Base-by-base conservation (phyloP, 768 basidiomycete genomes). In the Gymnopilus dilepis region DNA sequence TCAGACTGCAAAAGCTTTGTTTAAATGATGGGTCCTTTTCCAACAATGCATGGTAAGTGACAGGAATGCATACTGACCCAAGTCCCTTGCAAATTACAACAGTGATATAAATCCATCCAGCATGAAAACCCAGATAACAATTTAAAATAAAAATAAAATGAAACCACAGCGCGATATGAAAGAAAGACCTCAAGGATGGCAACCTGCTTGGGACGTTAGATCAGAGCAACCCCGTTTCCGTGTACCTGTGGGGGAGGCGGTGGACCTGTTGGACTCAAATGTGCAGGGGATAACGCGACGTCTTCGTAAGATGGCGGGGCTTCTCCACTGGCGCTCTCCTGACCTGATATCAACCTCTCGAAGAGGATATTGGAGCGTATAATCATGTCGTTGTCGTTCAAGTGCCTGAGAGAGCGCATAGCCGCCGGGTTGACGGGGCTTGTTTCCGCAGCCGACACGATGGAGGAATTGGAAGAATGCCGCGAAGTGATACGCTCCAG, bases 341-440 rank as follows among this genome's bases (percentile, higher is more conserved):
- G 87, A 22, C 96, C 95, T 11, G 90, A 84, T 38, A 97, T 82
- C 19, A 97, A 82, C 24, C 89, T 82, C 70, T 94, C 95, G 67
- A 91, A 95, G 60, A 89, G 82, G 41, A 74, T 66, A 59, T 76
- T 84, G 22, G 79, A 78, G n/a, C 73, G 72, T 38, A 79, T 67
- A n/a, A 80, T 70, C 17, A 76, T 75, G 48, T 81, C 76, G 15
- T 70, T 59, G 22, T 68, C 67, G 28, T 64, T 64, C 31, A 41
- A 38, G 30, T 67, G 62, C 40, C 66, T 71, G 37, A 76, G 62
- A 1, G 79, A 77, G 15, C 65, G 55, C 72, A 74, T 74, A 37
- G 65, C 59, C 22, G 55, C 38, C 19, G 72, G 70, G 50, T 74
- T 70, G 8, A 77, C 65, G 0, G 80, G 76, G 56, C 68, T 76